Conservation (phyloP, 1,139 yeast genomes). For the Debaryomyces robertsiae region DNA sequence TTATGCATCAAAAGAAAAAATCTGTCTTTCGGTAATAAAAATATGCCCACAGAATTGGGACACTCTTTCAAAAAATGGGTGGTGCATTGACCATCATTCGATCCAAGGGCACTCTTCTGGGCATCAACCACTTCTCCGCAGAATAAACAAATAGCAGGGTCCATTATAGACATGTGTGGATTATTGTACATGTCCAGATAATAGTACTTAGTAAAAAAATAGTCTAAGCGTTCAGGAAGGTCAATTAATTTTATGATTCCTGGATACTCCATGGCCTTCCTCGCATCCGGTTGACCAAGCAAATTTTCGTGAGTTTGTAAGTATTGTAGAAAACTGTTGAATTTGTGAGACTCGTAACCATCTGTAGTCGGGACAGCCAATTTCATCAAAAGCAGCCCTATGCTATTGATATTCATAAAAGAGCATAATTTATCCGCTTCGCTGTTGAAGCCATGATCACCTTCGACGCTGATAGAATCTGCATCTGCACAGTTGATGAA, state of each 20-base stretch:
- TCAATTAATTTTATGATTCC: slow-evolving; percentile 61
- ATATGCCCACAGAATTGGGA: slow-evolving; percentile 72
- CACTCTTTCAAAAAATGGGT: slow-evolving; percentile 67
- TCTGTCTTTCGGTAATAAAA: slow-evolving; percentile 74
- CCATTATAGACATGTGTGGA: slow-evolving; percentile 51
- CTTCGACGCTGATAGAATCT: slow-evolving; percentile 32
- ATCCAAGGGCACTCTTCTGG: slow-evolving; percentile 60
- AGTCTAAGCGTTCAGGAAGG: slow-evolving; percentile 70
- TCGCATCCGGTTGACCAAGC: slow-evolving; percentile 16
- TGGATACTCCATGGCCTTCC: slow-evolving; percentile 57
- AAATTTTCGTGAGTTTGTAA: slow-evolving; percentile 10
- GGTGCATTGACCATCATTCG: slow-evolving; percentile 65
- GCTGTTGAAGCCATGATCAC: slow-evolving; percentile 26
- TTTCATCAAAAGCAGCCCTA: slow-evolving; percentile 19
- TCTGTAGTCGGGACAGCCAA: slow-evolving; percentile 14
- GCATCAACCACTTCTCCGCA: slow-evolving; percentile 74
- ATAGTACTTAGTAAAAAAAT: slow-evolving; percentile 62
- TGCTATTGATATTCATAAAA: slow-evolving; percentile 53
- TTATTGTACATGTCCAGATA: slow-evolving; percentile 47
- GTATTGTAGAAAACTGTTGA: slow-evolving; percentile 23
- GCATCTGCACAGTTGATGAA: slow-evolving; percentile 59
- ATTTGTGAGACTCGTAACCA: slow-evolving; percentile 20
- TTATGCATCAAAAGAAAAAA: slow-evolving; percentile 66
- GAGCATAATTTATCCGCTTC: slow-evolving; percentile 63
- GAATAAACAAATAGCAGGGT: slow-evolving; percentile 85